Base-by-base conservation (phyloP, 1,139 yeast genomes). In the Lodderomyces margitis region DNA sequence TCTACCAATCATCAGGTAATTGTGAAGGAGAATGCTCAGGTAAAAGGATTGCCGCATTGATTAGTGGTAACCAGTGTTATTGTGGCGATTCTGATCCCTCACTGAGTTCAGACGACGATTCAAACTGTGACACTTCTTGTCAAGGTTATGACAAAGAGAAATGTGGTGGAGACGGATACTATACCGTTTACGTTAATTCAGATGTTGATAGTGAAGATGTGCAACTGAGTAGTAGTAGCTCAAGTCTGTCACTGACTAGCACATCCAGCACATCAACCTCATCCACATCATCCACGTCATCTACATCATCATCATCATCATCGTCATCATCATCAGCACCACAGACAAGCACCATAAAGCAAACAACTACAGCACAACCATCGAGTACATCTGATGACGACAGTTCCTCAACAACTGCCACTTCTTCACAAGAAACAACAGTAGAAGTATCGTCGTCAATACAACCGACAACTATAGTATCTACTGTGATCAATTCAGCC, bases 151-250 rank as follows among this genome's bases (percentile, higher is more conserved):
- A 74, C 2, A 45, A 51, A 7, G 83, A 80, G 46, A 68, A 58
- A 17, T 84, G 92, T 62, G 92, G 92, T 52, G 87, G 87, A n/a
- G 20, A 31, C 19, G 36, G 51, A 34, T 75, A 73, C 49, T 72
- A 74, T 51, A 65, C 75, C 39, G 78, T 83, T 9, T 81, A 70
- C 49, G 53, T 57, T 12, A 68, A 73, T 49, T 39, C 52, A 24
- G 61, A 58, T 14, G 62, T 52, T 35, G 60, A 50, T 16, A 57
- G 57, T 12, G 60, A 52, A 14, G 28, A 51, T 3, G 21, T 43
- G 9, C 31, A 40, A 8, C 34, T 54, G 6, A 37, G 48, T 10
- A 38, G 53, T 11, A 28, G 50, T 8, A 37, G 55, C 5, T 36
- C 54, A 4, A 30, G 51, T 9, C 23, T 51, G 5, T 34, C 40